Conservation (phyloP, 495 filamentous ascomycete species). For the Hypoxylon intermedium region DNA sequence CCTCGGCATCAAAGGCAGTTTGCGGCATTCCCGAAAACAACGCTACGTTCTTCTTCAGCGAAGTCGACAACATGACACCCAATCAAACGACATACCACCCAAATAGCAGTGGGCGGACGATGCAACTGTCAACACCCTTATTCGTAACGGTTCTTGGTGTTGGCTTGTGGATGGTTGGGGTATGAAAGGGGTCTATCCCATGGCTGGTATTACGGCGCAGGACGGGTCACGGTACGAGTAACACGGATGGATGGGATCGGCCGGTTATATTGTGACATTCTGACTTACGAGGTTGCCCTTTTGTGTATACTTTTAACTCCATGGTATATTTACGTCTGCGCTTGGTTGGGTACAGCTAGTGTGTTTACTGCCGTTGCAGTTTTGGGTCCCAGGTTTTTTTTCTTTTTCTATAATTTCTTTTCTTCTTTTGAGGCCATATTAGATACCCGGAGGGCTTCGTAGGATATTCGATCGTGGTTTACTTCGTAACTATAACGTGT, state of each 20-base stretch:
- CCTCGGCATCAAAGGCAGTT: constrained; percentile 48
- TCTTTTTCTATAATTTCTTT: constrained; percentile 4
- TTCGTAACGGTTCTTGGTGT: constrained; percentile 28
- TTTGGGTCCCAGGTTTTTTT: background rate
- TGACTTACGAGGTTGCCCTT: constrained; percentile 1
- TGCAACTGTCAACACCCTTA: constrained; percentile 12
- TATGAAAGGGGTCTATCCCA: constrained; percentile 13
- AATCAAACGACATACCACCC: constrained; percentile 61
- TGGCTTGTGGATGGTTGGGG: constrained; percentile 23
- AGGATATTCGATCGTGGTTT: background rate
- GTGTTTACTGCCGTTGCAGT: background rate
- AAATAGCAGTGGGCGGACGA: constrained; percentile 18
- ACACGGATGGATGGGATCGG: constrained; percentile 14
- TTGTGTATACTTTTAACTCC: background rate
- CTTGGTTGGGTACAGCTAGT: background rate
- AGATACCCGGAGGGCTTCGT: constrained; percentile 1
- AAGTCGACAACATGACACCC: constrained; percentile 59
- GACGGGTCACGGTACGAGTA: constrained; percentile 1
- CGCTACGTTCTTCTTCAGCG: constrained; percentile 66
- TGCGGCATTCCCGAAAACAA: constrained; percentile 67
- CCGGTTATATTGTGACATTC: background rate
- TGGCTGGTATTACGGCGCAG: background rate
- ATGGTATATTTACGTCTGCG: constrained; percentile 7
- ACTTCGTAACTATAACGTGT: background rate
- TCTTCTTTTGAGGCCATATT: background rate